Percentiles rank a stretch among this genome's conserved stretches.
Conservation (phyloP, 2,329 filamentous ascomycete genomes). For the Exophiala spinifera region DNA sequence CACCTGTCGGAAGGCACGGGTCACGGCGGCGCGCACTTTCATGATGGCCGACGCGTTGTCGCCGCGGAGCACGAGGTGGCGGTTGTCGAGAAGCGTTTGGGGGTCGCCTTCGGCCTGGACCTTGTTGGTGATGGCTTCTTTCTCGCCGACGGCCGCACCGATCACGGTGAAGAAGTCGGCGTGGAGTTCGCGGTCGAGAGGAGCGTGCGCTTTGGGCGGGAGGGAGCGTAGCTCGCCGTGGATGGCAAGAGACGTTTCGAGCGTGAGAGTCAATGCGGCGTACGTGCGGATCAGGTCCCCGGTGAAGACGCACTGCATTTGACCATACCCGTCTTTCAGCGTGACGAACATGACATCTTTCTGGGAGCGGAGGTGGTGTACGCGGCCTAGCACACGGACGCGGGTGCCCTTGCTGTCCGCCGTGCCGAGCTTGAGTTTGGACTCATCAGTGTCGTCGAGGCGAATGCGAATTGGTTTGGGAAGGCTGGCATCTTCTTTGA, state of each 20-base stretch:
- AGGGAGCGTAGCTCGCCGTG: constrained; percentile 81
- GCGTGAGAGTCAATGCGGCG: constrained; percentile 79
- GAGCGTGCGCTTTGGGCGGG: constrained; percentile 72
- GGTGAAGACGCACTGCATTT: constrained; percentile 78
- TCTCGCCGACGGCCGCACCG: constrained; percentile 75
- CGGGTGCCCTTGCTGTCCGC: constrained; percentile 64
- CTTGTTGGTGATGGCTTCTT: constrained; percentile 87
- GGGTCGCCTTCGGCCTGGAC: constrained; percentile 66
- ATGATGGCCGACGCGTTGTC: constrained; percentile 82
- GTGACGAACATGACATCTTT: constrained; percentile 84
- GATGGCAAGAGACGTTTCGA: constrained; percentile 82
- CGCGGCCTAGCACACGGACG: constrained; percentile 76
- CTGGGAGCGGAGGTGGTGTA: constrained; percentile 76
- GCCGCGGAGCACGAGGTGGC: constrained; percentile 80
- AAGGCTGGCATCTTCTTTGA: constrained; percentile 68
- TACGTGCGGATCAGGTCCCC: constrained; percentile 87
- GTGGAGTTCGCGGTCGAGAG: constrained; percentile 81
- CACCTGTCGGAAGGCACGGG: constrained; percentile 73
- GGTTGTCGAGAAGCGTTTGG: constrained; percentile 73
- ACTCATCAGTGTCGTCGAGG: constrained; percentile 67
- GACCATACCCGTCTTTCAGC: constrained; percentile 78
- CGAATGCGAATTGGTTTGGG: constrained; percentile 72
- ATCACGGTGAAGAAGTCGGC: constrained; percentile 85
- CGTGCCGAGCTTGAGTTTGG: constrained; percentile 54
- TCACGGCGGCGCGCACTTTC: constrained; percentile 77